Conservation (phyloP, 805 yeast genomes). For the Kodamaea restingae region DNA sequence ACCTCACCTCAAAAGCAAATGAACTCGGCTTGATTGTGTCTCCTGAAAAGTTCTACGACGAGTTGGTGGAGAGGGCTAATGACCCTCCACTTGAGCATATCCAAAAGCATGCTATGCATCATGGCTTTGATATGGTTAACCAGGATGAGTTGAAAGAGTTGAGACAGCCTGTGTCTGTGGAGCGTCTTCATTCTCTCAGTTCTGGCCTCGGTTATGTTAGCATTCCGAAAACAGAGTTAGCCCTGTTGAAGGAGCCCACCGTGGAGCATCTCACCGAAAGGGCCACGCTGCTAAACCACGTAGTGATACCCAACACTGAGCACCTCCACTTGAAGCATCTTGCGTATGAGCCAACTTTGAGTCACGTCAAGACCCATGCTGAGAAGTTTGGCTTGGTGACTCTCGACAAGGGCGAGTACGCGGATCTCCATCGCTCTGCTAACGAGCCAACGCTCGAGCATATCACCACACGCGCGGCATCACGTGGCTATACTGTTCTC, state of each 20-base stretch:
- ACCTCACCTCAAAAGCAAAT: slow-evolving; percentile 33
- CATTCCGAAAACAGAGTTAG: not conserved
- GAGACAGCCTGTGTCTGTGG: not conserved
- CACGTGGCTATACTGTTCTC: slow-evolving; percentile 19
- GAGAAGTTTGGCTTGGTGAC: slow-evolving; percentile 32
- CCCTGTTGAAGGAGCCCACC: slow-evolving; percentile 2
- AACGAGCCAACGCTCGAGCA: slow-evolving; percentile 26
- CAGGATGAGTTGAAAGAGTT: not conserved
- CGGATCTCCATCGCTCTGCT: slow-evolving; percentile 27
- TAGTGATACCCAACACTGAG: slow-evolving; percentile 13
- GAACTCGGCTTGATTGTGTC: slow-evolving; percentile 31
- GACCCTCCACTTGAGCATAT: slow-evolving; percentile 25
- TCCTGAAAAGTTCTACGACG: slow-evolving; percentile 27
- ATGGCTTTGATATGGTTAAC: not conserved
- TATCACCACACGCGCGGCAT: slow-evolving; percentile 10
- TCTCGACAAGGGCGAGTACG: slow-evolving; percentile 28
- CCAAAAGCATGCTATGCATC: not conserved
- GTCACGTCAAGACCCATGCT: slow-evolving; percentile 32
- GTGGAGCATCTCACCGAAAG: slow-evolving; percentile 22
- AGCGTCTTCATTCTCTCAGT: not conserved
- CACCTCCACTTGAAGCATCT: slow-evolving; percentile 12
- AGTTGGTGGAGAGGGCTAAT: slow-evolving; percentile 23
- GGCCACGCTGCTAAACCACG: slow-evolving; percentile 19
- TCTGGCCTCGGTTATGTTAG: not conserved
- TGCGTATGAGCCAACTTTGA: slow-evolving; percentile 20